Percentiles rank a stretch among this genome's conserved stretches.
Conservation (phyloP, 306 rosid genomes). For the Hippophae rhamnoides region DNA sequence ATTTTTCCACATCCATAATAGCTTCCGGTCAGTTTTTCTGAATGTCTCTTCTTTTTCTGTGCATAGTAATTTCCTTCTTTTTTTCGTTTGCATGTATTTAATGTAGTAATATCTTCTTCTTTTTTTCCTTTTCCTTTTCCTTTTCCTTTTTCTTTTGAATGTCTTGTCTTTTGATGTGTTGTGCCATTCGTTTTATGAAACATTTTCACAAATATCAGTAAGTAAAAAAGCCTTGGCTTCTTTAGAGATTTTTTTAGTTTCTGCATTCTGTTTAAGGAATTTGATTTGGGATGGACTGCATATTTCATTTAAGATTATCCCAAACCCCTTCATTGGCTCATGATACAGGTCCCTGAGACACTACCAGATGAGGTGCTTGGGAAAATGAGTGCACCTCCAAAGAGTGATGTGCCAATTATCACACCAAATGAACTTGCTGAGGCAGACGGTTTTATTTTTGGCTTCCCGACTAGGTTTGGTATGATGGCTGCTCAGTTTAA, state of each 20-base stretch:
- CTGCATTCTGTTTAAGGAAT: not conserved
- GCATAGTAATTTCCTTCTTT: too few species aligned
- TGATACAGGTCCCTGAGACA: conserved; percentile 77
- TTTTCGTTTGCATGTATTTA: too few species aligned
- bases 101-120: too few species aligned
- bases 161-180: too few species aligned
- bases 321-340: conserved; percentile 3
- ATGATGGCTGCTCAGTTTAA: conserved; percentile 99
- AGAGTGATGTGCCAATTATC: conserved; percentile 64
- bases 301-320: conserved; percentile 3
- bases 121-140: too few species aligned
- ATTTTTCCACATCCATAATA: too few species aligned
- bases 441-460: conserved; percentile 81
- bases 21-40: too few species aligned
- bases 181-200: too few species aligned
- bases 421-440: conserved; percentile 70
- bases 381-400: conserved; percentile 95
- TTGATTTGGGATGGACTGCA: not conserved
- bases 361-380: conserved; percentile 62
- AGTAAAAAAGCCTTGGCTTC: not conserved
- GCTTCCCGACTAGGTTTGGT: conserved; percentile 94
- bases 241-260: not conserved
- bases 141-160: too few species aligned
- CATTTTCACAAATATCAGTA: too few species aligned
- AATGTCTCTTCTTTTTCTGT: too few species aligned